phyloP scores from a whole-genome alignment of 2,329 filamentous ascomycete species.

The Tolypocladium inflatum region DNA sequence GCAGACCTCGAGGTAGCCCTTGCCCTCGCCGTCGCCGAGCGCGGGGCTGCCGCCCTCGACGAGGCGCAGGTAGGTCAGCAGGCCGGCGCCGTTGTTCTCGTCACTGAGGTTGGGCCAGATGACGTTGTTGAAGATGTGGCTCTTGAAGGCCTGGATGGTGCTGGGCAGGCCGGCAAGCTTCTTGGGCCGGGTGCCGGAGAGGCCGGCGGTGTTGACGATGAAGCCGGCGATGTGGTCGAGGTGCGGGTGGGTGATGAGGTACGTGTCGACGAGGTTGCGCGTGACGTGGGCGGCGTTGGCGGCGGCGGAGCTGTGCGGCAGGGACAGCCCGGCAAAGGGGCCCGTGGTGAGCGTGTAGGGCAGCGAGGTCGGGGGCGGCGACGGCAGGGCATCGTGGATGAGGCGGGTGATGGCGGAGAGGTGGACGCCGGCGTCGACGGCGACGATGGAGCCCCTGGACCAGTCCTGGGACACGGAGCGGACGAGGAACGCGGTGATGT shows the following conservation, averaged over 20 bases:
- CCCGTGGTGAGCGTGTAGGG: slow-evolving; percentile 53
- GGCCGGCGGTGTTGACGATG: slow-evolving; percentile 83
- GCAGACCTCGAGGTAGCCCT: slow-evolving; percentile 80
- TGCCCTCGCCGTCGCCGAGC: slow-evolving; percentile 68
- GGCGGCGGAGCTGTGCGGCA: slow-evolving; percentile 55
- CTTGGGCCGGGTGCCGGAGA: slow-evolving; percentile 74
- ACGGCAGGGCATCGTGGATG: slow-evolving; percentile 47
- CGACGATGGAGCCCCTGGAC: slow-evolving; percentile 72
- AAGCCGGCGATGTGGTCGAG: slow-evolving; percentile 89
- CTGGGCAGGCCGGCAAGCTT: slow-evolving; percentile 75
- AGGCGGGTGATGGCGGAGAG: slow-evolving; percentile 77
- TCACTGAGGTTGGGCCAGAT: slow-evolving; percentile 98
- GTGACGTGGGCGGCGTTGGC: slow-evolving; percentile 79
- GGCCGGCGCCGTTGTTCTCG: slow-evolving; percentile 86
- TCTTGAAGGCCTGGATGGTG: slow-evolving; percentile 87
- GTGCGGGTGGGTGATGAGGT: slow-evolving; percentile 94
- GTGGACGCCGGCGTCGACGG: slow-evolving; percentile 90
- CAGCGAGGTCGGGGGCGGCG: slow-evolving; percentile 13
- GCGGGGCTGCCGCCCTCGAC: slow-evolving; percentile 82
- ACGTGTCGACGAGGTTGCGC: slow-evolving; percentile 71
- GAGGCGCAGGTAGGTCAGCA: slow-evolving; percentile 83
- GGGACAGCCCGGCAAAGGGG: slow-evolving; percentile 69
- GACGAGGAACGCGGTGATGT: slow-evolving; percentile 81
- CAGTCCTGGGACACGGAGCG: slow-evolving; percentile 72
- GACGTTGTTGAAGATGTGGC: slow-evolving; percentile 92